These are phyloP conservation scores for Gyromitra esculenta DNA, from an alignment of 2,329 filamentous ascomycete species.

Conservation along the genomic window DNA sequence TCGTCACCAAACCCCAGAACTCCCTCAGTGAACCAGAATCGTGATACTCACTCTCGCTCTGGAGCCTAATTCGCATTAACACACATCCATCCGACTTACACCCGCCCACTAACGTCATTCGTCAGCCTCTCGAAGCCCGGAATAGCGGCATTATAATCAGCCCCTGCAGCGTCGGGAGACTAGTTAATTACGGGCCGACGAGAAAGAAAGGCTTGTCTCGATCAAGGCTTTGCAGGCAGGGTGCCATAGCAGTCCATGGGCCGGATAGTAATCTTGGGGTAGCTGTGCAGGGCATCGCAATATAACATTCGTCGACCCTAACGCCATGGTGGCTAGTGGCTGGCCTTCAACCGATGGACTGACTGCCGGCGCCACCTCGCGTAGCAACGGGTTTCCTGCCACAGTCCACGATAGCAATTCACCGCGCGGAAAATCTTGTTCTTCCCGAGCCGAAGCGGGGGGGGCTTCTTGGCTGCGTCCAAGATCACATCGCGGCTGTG, in stretches of 20 bases:
- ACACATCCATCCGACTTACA: constrained; percentile 35
- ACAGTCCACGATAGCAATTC: neutral
- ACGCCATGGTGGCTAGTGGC: constrained; percentile 10
- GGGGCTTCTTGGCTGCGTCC: neutral
- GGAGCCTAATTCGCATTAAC: neutral
- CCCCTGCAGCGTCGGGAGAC: neutral
- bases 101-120: constrained; percentile 35
- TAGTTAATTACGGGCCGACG: neutral
- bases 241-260: neutral
- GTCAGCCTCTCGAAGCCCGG: constrained; percentile 7
- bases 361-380: constrained; percentile 5
- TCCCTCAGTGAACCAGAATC: neutral
- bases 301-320: constrained; percentile 11
- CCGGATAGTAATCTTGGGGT: neutral
- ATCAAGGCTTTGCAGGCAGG: constrained; percentile 8
- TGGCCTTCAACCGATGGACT: neutral
- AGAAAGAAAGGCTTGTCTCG: constrained; percentile 29
- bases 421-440: neutral
- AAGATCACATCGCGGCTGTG: neutral
- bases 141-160: constrained; percentile 11
- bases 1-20: constrained; percentile 12
- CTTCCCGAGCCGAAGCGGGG: neutral
- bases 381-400: neutral
- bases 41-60: neutral
- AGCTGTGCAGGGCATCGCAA: neutral